Evolutionary conservation across 1,284 basidiomycete genomes (phyloP).

Genomic region (Inonotus obliquus): DNA sequence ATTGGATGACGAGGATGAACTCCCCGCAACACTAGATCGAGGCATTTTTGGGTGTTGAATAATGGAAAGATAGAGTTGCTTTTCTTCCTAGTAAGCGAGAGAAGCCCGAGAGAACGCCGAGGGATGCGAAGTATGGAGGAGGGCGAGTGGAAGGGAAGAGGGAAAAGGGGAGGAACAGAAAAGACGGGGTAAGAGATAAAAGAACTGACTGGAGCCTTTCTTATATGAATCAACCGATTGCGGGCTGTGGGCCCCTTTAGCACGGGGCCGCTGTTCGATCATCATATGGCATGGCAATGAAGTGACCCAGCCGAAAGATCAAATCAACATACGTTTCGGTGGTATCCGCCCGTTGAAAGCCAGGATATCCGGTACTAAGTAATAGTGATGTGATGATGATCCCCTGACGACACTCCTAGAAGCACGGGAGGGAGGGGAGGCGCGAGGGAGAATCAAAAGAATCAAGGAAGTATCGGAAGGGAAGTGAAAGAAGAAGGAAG

Average conservation of each 20-base stretch:
- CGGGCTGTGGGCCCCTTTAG: not conserved
- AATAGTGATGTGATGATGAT: not conserved
- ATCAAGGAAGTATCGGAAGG: not conserved
- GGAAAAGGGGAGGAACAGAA: not conserved
- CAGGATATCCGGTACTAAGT: too few species aligned
- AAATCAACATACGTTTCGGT: not conserved
- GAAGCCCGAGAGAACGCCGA: not conserved
- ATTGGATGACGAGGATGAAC: constrained; percentile 15
- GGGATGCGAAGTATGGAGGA: not conserved
- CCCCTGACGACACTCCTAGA: constrained; percentile 16
- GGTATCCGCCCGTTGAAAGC: constrained; percentile 5
- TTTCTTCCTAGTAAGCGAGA: not conserved
- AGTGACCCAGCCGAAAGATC: not conserved
- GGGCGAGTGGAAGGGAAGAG: not conserved
- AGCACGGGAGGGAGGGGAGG: too few species aligned
- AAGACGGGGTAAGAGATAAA: not conserved
- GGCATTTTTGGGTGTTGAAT: constrained; percentile 6
- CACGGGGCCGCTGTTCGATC: not conserved
- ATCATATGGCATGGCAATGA: not conserved
- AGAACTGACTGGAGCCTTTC: not conserved
- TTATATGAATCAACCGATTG: constrained; percentile 11
- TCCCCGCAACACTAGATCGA: constrained; percentile 11
- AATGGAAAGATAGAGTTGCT: too few species aligned
- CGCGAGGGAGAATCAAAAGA: not conserved
- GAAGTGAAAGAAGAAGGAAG: not conserved